These are phyloP conservation scores for Irpex sp. DNA, from an alignment of 1,284 basidiomycete genomes.

Conservation along the genomic window DNA sequence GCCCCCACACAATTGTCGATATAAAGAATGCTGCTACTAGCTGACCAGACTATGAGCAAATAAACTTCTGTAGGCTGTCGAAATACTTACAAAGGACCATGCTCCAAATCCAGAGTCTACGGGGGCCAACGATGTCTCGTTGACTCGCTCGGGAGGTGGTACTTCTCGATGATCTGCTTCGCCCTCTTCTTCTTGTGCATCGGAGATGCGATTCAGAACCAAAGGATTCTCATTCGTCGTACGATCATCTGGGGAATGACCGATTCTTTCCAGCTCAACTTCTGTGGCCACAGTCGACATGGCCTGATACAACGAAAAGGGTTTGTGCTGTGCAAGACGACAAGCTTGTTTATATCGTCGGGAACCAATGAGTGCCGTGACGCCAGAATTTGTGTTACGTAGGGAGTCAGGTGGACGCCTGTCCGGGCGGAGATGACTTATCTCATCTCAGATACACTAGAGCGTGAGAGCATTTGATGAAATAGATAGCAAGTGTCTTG, in stretches of 20 bases:
- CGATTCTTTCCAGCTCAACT: not conserved
- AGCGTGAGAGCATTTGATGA: not conserved
- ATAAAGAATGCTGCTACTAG: constrained; percentile 32
- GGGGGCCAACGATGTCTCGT: constrained; percentile 25
- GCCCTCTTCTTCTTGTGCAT: no score
- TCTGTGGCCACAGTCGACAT: not conserved
- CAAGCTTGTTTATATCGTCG: not conserved
- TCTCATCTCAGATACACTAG: not conserved
- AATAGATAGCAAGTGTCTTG: not conserved
- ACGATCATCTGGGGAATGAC: no score
- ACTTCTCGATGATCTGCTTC: not conserved
- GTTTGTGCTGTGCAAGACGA: no score
- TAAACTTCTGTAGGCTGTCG: no score
- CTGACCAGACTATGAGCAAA: constrained; percentile 12
- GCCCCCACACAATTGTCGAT: constrained; percentile 34
- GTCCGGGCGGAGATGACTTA: not conserved
- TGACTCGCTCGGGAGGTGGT: constrained; percentile 4
- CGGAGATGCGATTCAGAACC: no score
- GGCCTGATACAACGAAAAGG: no score
- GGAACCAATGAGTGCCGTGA: not conserved
- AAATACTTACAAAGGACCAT: constrained; percentile 28
- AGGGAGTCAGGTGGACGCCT: not conserved
- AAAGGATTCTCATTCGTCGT: no score
- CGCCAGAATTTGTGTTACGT: not conserved
- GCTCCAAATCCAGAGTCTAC: constrained; percentile 30